Evolutionary conservation across 2,329 filamentous ascomycete species (phyloP).

Genomic region (Esteya vermicola): DNA sequence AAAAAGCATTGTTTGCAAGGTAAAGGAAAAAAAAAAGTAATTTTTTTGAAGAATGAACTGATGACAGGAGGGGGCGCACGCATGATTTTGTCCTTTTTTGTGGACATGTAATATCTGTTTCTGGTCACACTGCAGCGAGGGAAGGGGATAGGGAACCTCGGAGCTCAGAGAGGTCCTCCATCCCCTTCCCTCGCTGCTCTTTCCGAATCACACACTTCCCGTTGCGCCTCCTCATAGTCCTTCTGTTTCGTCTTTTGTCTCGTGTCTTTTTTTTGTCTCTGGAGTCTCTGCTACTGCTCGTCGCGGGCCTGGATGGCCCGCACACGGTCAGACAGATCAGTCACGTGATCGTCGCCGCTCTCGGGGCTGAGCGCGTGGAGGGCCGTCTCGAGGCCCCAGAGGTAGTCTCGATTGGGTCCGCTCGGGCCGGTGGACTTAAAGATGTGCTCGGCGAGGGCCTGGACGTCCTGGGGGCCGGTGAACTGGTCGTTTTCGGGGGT

Average conservation of each 20-base stretch:
- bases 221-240: too few species aligned
- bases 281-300: background rate
- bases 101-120: too few species aligned
- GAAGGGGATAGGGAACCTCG: too few species aligned
- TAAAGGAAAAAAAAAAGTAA: too few species aligned
- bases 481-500: constrained; percentile 91
- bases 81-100: constrained; percentile 10
- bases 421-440: constrained; percentile 64
- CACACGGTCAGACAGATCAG: constrained; percentile 63
- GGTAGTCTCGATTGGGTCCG: constrained; percentile 80
- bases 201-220: too few species aligned
- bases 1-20: too few species aligned
- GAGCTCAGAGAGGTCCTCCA: too few species aligned
- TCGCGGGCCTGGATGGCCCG: constrained; percentile 32
- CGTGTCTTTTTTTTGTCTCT: background rate
- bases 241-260: constrained; percentile 1
- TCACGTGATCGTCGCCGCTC: constrained; percentile 72
- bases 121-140: background rate
- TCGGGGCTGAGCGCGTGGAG: constrained; percentile 58
- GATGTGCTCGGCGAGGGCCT: constrained; percentile 69
- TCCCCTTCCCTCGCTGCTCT: too few species aligned
- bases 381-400: constrained; percentile 65
- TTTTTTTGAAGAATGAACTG: too few species aligned
- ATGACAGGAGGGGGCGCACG: constrained; percentile 13
- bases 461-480: constrained; percentile 66